Base-by-base conservation (phyloP, 2,329 filamentous ascomycete genomes). In the Penicillium brevicompactum region DNA sequence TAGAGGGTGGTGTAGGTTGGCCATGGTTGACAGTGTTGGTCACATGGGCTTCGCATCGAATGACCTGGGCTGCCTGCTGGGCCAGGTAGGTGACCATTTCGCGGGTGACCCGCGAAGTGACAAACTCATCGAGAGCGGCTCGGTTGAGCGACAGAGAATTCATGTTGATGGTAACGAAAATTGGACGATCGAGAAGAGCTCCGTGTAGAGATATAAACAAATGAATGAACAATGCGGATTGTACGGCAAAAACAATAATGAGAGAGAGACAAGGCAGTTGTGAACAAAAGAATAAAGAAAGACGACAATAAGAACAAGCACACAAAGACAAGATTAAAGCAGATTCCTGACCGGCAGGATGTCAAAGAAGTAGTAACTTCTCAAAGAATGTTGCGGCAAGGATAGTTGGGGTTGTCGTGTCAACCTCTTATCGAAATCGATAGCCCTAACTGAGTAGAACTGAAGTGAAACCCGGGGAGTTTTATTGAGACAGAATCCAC, bases 1-100 rank as follows among this genome's bases (percentile, higher is more conserved):
- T 84, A 31, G 79, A 78, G 30, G 84, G 84, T 56, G 84, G 84
- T 37, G 84, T 86, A 21, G 80, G 83, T 46, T 84, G 82, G 22
- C 82, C 77, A 65, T 75, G 66, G 70, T 71, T 72, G 72, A 65
- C 60, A 62, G 63, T 64, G 65, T 71, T 65, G 50, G 67, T 74
- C 67, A 74, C 69, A 58, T 96, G 62, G 70, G 77, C 66, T 58
- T 80, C 78, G 62, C 78, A 81, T 56, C 76, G 73, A 60, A 81
- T 81, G 65, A 81, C 78, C 66, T 70, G 67, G 10, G 75, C 72
- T 14, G 78, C 78, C 56, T 80, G 74, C 50, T 73, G 66, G 44
- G 78, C 78, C 59, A 81, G 64, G 64, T 80, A 73, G 27, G 70
- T 68, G 32, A 81, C 70, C 78, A 81, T 81, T 46, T 77, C 76